Conservation (phyloP, 805 yeast species). For the Blastobotrys peoriensis region DNA sequence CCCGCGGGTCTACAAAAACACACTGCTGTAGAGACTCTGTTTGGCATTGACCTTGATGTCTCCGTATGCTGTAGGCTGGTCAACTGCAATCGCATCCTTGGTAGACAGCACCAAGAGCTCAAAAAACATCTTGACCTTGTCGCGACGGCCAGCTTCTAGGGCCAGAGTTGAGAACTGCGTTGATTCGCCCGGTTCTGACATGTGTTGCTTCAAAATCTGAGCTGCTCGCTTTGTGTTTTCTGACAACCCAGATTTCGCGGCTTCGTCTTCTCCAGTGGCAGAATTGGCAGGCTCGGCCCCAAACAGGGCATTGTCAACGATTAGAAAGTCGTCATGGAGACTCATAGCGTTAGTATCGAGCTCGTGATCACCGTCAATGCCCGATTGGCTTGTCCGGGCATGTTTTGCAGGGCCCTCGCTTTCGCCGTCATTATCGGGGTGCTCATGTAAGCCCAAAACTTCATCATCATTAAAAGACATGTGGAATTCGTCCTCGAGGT, state of each 20-base stretch:
- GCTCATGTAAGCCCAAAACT: background rate
- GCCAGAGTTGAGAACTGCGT: constrained; percentile 31
- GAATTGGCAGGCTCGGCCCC: constrained; percentile 4
- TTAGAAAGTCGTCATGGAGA: constrained; percentile 6
- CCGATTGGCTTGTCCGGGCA: constrained; percentile 1
- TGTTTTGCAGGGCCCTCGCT: background rate
- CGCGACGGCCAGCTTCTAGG: constrained; percentile 35
- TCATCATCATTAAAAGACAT: constrained; percentile 1
- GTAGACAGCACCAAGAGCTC: constrained; percentile 80
- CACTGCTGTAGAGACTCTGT: constrained; percentile 35
- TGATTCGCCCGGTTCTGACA: constrained; percentile 15
- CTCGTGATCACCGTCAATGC: constrained; percentile 2
- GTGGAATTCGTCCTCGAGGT: background rate
- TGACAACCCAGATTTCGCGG: constrained; percentile 30
- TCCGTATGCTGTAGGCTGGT: constrained; percentile 57
- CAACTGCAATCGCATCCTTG: constrained; percentile 56
- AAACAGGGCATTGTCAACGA: constrained; percentile 12
- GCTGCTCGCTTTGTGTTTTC: constrained; percentile 53
- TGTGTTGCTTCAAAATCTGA: constrained; percentile 25
- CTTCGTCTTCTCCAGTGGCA: background rate
- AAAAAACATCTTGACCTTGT: constrained; percentile 71
- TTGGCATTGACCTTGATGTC: constrained; percentile 49
- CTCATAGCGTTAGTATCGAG: background rate
- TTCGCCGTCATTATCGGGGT: constrained; percentile 1
- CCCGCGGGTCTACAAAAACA: too few species aligned